A percentile compares a stretch with the other conserved stretches of the same genome.
phyloP scores from a whole-genome alignment of 2,329 filamentous ascomycete species.

The Daldinia sp. region DNA sequence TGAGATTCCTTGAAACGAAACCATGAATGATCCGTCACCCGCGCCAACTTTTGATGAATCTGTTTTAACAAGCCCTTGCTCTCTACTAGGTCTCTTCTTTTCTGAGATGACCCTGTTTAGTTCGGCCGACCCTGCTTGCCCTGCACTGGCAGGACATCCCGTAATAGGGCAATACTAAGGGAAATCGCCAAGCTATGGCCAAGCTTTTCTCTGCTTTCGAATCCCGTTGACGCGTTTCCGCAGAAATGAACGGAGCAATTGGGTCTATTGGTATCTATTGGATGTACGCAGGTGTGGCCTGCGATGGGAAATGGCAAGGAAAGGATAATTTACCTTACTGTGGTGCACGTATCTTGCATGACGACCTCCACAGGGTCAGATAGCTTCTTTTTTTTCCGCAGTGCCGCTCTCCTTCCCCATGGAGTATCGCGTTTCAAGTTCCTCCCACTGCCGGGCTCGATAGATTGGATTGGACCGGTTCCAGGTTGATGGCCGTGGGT shows the following conservation, averaged over 20 bases:
- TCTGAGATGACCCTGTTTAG: not conserved
- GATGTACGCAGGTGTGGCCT: no score
- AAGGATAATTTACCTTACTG: slow-evolving; percentile 22
- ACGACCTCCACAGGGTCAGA: slow-evolving; percentile 29
- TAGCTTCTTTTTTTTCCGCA: slow-evolving; percentile 20
- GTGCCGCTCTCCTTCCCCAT: slow-evolving; percentile 33
- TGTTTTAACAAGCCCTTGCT: slow-evolving; percentile 1
- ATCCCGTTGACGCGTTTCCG: slow-evolving; percentile 29
- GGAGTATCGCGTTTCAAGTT: slow-evolving; percentile 36
- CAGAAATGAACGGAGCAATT: not conserved
- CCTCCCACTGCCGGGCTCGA: slow-evolving; percentile 33
- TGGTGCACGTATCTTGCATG: slow-evolving; percentile 31
- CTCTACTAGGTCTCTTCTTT: not conserved
- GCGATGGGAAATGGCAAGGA: not conserved
- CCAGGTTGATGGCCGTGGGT: slow-evolving; percentile 26
- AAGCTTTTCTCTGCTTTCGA: slow-evolving; percentile 15
- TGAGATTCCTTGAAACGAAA: slow-evolving; percentile 33
- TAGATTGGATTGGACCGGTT: slow-evolving; percentile 23
- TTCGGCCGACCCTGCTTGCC: no score
- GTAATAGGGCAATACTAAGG: not conserved
- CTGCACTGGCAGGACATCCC: not conserved
- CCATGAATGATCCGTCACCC: slow-evolving; percentile 16
- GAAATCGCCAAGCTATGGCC: slow-evolving; percentile 21
- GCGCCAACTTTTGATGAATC: slow-evolving; percentile 1
- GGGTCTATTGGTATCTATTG: no score